Conservation (phyloP, 2,329 filamentous ascomycete species). For the Ambrosiella xylebori region DNA sequence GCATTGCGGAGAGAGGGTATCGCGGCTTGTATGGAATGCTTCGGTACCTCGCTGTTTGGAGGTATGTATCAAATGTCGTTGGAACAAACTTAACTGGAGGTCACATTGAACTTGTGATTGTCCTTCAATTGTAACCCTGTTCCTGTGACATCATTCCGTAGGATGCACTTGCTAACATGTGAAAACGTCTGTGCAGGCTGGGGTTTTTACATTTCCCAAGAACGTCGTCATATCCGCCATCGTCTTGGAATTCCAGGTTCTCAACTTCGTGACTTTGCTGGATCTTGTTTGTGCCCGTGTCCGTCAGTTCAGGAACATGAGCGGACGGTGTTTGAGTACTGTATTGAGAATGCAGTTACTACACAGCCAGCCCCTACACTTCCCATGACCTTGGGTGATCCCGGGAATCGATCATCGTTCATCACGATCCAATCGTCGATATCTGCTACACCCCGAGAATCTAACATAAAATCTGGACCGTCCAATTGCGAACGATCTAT, state of each 20-base stretch:
- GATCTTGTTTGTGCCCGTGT: slow-evolving; percentile 12
- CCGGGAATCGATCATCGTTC: slow-evolving; percentile 10
- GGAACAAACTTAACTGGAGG: too few species aligned
- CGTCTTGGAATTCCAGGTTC: slow-evolving; percentile 11
- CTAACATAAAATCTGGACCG: background rate
- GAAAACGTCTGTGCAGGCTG: slow-evolving; percentile 11
- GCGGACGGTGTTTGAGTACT: slow-evolving; percentile 11
- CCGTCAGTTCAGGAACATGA: slow-evolving; percentile 11
- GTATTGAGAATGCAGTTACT: slow-evolving; percentile 7
- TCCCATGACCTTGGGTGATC: slow-evolving; percentile 11
- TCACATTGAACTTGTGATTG: too few species aligned
- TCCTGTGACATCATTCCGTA: slow-evolving; percentile 8
- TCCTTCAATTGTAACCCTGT: background rate
- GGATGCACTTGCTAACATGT: slow-evolving; percentile 8
- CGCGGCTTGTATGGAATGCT: slow-evolving; percentile 8
- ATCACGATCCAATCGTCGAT: slow-evolving; percentile 11
- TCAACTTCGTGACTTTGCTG: slow-evolving; percentile 2
- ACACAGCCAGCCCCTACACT: slow-evolving; percentile 10
- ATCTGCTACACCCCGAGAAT: slow-evolving; percentile 5
- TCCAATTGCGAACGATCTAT: background rate
- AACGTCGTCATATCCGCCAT: slow-evolving; percentile 11
- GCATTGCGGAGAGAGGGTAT: slow-evolving; percentile 9
- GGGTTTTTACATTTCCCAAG: slow-evolving; percentile 11
- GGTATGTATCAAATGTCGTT: background rate
- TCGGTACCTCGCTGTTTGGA: slow-evolving; percentile 7